Percentiles rank a stretch among this genome's conserved stretches.
These are phyloP conservation scores for Fusarium brevicatenulatum DNA, from an alignment of 2,329 filamentous ascomycete genomes.

Conservation along the genomic window DNA sequence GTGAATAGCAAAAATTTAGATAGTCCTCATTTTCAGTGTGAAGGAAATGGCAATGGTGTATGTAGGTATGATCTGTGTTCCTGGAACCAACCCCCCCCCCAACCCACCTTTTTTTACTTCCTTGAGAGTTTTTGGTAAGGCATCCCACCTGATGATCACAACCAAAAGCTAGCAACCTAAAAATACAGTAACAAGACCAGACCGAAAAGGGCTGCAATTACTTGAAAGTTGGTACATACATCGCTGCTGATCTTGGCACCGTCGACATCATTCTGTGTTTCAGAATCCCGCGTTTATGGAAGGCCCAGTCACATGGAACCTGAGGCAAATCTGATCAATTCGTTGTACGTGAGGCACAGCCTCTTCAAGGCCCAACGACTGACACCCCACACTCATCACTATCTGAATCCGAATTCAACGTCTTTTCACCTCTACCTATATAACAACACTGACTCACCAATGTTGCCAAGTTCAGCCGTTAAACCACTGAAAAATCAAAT, in stretches of 20 bases:
- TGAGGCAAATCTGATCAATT: slow-evolving; percentile 8
- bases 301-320: background rate
- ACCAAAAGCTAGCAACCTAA: background rate
- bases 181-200: background rate
- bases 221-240: background rate
- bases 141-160: background rate
- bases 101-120: background rate
- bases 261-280: slow-evolving; percentile 9
- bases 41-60: background rate
- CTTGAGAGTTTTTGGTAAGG: background rate
- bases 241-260: slow-evolving; percentile 12
- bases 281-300: slow-evolving; percentile 2
- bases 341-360: slow-evolving; percentile 7
- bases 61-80: background rate
- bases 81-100: background rate
- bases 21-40: background rate
- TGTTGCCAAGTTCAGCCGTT: background rate
- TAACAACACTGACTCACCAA: background rate
- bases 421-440: slow-evolving; percentile 4
- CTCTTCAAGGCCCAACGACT: slow-evolving; percentile 7
- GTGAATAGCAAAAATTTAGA: background rate
- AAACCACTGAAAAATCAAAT: background rate
- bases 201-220: background rate
- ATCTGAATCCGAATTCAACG: background rate
- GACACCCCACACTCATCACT: slow-evolving; percentile 23